Conservation (phyloP, 768 basidiomycete genomes). For the Leucosporidium scottii region DNA sequence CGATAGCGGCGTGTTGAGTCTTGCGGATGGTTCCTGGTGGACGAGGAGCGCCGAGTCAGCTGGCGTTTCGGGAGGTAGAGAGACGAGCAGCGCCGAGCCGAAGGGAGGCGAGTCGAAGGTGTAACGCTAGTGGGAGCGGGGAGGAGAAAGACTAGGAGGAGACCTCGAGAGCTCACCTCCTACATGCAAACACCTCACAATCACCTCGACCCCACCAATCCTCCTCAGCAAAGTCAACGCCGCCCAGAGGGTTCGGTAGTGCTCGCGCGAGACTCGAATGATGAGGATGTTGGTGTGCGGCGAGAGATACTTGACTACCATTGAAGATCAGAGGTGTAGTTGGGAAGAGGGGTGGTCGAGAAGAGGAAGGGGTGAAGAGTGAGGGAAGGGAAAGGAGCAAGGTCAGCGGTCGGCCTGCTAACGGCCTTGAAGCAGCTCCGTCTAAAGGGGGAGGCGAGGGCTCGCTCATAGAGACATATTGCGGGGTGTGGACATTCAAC, state of each 20-base stretch:
- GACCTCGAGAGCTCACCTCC: constrained; percentile 19
- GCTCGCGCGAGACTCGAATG: constrained; percentile 31
- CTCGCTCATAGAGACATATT: no score
- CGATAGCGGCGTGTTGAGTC: constrained; percentile 35
- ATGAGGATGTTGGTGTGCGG: constrained; percentile 32
- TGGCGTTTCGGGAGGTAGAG: background rate
- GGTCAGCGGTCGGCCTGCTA: no score
- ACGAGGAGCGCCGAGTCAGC: background rate
- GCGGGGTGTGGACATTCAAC: no score
- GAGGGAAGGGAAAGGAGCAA: background rate
- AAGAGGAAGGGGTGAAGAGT: background rate
- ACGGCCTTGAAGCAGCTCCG: no score
- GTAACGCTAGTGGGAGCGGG: no score
- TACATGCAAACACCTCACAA: constrained; percentile 30
- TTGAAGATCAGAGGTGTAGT: background rate
- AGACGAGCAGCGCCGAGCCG: no score
- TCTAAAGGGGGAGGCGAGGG: no score
- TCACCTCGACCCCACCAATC: constrained; percentile 24
- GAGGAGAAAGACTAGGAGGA: background rate
- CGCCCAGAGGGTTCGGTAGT: constrained; percentile 32
- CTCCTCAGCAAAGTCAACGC: constrained; percentile 33
- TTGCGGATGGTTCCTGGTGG: constrained; percentile 36
- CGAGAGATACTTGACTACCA: constrained; percentile 36
- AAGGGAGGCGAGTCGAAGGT: no score
- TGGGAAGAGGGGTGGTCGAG: background rate